Conservation (phyloP, 306 rosid species). For the Chamaecrista fasciculata region DNA sequence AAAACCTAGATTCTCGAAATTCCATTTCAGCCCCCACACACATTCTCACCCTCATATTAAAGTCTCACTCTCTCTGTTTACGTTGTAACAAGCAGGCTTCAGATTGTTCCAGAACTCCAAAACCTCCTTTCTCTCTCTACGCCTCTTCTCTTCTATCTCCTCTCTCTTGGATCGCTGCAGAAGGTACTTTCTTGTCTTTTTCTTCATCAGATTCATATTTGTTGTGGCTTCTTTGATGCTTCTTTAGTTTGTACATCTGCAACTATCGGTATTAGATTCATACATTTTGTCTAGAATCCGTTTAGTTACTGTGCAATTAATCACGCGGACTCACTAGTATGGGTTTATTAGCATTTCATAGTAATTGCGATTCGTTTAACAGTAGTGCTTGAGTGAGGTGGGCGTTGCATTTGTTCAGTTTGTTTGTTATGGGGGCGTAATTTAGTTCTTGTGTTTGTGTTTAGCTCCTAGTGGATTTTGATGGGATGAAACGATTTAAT, state of each 20-base stretch:
- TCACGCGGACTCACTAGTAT: not conserved
- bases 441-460: not conserved
- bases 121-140: not conserved
- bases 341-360: not conserved
- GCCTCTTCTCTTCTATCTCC: not conserved
- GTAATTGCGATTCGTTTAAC: not conserved
- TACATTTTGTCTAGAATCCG: not conserved
- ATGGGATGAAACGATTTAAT: not conserved
- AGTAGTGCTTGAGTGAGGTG: not conserved
- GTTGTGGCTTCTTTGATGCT: not conserved
- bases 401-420: not conserved
- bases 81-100: constrained; percentile 2
- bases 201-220: not conserved
- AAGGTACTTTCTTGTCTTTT: not conserved
- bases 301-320: not conserved
- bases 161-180: constrained; percentile 23
- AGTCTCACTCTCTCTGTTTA: not conserved
- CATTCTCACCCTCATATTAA: constrained; percentile 19
- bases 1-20: constrained; percentile 23
- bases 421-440: not conserved
- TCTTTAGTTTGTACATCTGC: constrained; percentile 41
- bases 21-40: constrained; percentile 16
- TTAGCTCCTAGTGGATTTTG: not conserved
- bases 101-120: constrained; percentile 26
- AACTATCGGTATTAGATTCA: constrained; percentile 23